Evolutionary conservation across 495 filamentous ascomycete genomes (phyloP).

Genomic region (Chlorociboria aeruginascens): DNA sequence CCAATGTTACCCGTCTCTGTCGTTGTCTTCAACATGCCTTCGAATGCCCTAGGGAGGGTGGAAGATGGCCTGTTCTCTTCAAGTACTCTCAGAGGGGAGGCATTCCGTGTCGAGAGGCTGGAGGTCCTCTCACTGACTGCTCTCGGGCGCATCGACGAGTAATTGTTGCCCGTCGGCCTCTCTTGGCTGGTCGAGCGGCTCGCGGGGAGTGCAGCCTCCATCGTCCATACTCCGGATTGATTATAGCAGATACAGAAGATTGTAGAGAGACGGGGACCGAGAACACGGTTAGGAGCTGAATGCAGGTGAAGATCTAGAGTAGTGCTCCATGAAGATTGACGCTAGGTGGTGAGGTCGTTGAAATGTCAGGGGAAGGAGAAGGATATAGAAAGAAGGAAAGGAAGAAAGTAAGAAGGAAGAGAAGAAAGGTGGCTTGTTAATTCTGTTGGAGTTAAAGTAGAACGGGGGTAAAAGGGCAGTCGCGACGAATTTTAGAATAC

Average conservation of each 20-base stretch:
- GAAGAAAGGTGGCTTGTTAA: too few relatives aligned
- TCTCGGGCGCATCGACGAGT: not conserved
- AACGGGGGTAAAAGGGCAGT: too few relatives aligned
- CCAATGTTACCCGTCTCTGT: slow-evolving; percentile 61
- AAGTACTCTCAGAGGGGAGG: not conserved
- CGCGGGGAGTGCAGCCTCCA: slow-evolving; percentile 3
- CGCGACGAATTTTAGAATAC: too few relatives aligned
- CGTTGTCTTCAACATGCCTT: slow-evolving; percentile 57
- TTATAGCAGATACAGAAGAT: not conserved
- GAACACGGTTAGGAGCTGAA: too few relatives aligned
- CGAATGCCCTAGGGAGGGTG: slow-evolving; percentile 22
- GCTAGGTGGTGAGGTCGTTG: too few relatives aligned
- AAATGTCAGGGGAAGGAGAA: too few relatives aligned
- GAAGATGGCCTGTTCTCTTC: slow-evolving; percentile 3
- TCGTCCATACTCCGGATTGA: slow-evolving; percentile 5
- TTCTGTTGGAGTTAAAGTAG: too few relatives aligned
- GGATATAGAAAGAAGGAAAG: too few relatives aligned
- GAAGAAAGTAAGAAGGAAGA: too few relatives aligned
- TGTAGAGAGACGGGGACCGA: not conserved
- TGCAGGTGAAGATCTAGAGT: too few relatives aligned
- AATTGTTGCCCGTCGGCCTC: slow-evolving; percentile 1
- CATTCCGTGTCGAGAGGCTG: not conserved
- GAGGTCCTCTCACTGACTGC: slow-evolving; percentile 1
- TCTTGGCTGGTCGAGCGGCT: slow-evolving; percentile 1
- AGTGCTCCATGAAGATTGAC: too few relatives aligned